Base-by-base conservation (phyloP, 495 filamentous ascomycete species). In the Penicillium daleae region DNA sequence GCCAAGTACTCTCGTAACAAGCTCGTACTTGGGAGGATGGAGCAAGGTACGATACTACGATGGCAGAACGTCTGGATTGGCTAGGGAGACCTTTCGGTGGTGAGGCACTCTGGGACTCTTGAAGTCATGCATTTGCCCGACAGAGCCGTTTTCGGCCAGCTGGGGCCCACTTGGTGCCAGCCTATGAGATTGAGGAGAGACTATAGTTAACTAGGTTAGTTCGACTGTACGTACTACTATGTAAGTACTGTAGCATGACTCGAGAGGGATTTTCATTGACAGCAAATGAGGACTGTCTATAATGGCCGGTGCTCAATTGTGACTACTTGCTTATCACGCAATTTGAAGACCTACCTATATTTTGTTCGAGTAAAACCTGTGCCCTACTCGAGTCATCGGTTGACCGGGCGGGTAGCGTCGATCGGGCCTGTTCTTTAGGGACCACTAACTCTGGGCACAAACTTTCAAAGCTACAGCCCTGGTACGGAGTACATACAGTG, bases 131-230 rank as follows among this genome's bases (percentile, higher is more conserved):
- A 35, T 33, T 39, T 12, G 10, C 31, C 52, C 52, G 31, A 39
- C 29, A 22, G 52, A 35, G 52, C 52, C 52, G 52, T 56, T 56
- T 56, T 22, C 52, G 52, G 52, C 49, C 8, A 52, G 49, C 49
- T 52, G 17, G n/a, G 49, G 49, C 29, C 49, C 49, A 52, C 49
- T 32, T 27, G 49, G 29, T 19, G 19, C 49, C 29, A 27, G 29
- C 26, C 49, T 32, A 52, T 52, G n/a, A n/a, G n/a, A n/a, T n/a
- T n/a, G n/a, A n/a, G n/a, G n/a, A n/a, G n/a, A n/a, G n/a, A n/a
- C n/a, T n/a, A n/a, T n/a, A n/a, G n/a, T n/a, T n/a, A n/a, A n/a
- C n/a, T n/a, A n/a, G n/a, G n/a, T n/a, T n/a, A n/a, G n/a, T n/a
- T n/a, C n/a, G n/a, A n/a, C n/a, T n/a, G n/a, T n/a, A n/a, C n/a